phyloP scores from a whole-genome alignment of 352 stramenopile genomes.

The Phytophthora pluvialis region DNA sequence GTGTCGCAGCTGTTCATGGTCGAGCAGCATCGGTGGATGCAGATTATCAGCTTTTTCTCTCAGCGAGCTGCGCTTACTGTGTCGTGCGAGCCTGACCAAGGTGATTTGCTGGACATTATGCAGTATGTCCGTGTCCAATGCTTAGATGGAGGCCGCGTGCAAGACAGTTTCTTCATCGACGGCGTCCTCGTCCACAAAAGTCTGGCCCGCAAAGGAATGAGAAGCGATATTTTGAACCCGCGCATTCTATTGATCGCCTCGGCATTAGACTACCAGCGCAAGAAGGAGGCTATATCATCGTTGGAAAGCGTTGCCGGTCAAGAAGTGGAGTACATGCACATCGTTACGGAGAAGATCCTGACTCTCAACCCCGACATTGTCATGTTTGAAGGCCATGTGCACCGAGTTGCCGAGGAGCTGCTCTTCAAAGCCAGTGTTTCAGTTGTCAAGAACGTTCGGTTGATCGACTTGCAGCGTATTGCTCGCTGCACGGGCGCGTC shows the following conservation, averaged over 20 bases:
- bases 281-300: slow-evolving; percentile 84
- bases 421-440: slow-evolving; percentile 78
- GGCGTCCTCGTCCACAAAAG: slow-evolving; percentile 90
- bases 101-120: slow-evolving; percentile 85
- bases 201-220: slow-evolving; percentile 84
- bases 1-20: slow-evolving; percentile 67
- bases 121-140: slow-evolving; percentile 87
- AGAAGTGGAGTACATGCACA: slow-evolving; percentile 92
- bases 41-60: slow-evolving; percentile 79
- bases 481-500: slow-evolving; percentile 79
- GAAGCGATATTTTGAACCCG: slow-evolving; percentile 77
- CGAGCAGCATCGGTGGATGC: slow-evolving; percentile 85
- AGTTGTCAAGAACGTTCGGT: slow-evolving; percentile 87
- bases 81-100: slow-evolving; percentile 69
- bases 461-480: slow-evolving; percentile 81
- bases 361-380: slow-evolving; percentile 86
- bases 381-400: slow-evolving; percentile 85
- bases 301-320: slow-evolving; percentile 83
- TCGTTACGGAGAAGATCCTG: slow-evolving; percentile 89
- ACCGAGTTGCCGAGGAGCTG: slow-evolving; percentile 84
- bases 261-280: slow-evolving; percentile 84
- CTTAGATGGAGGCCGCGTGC: slow-evolving; percentile 71
- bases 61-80: slow-evolving; percentile 70
- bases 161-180: slow-evolving; percentile 90
- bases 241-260: slow-evolving; percentile 87